Conservation (phyloP, 1,284 basidiomycete genomes). For the Cutaneotrichosporon curvatum region DNA sequence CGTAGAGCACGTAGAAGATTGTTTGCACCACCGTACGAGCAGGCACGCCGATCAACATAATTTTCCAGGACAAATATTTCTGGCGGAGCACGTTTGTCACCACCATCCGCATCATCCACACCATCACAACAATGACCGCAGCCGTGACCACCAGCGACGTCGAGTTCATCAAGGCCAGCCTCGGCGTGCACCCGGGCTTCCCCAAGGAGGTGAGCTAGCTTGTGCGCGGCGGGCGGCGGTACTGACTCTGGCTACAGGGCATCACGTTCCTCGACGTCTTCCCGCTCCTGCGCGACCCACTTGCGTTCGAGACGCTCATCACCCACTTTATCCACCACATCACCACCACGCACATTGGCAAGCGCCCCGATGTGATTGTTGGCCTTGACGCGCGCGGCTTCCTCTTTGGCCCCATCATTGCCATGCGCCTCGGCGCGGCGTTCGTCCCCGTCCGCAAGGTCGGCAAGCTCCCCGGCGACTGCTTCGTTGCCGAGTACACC, state of each 20-base stretch:
- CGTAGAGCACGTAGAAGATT: too few relatives aligned
- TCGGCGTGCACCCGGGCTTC: slow-evolving; percentile 69
- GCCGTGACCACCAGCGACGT: slow-evolving; percentile 51
- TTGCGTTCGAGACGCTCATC: slow-evolving; percentile 82
- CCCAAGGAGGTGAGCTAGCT: slow-evolving; percentile 65
- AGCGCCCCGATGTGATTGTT: slow-evolving; percentile 88
- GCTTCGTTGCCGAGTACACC: slow-evolving; percentile 68
- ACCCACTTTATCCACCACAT: slow-evolving; percentile 84
- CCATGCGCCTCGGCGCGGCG: slow-evolving; percentile 80
- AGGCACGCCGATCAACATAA: too few relatives aligned
- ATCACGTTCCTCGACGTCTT: slow-evolving; percentile 69
- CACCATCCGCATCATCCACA: too few relatives aligned
- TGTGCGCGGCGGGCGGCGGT: too few relatives aligned
- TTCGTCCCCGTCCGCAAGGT: slow-evolving; percentile 94
- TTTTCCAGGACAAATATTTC: too few relatives aligned
- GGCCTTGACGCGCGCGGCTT: slow-evolving; percentile 96
- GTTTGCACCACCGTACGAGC: too few relatives aligned
- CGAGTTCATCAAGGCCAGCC: slow-evolving; percentile 59
- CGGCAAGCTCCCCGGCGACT: slow-evolving; percentile 88
- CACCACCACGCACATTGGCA: slow-evolving; percentile 55
- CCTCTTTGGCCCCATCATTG: slow-evolving; percentile 87
- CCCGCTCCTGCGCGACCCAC: slow-evolving; percentile 73
- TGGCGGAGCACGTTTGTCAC: too few relatives aligned
- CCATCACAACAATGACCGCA: too few relatives aligned
- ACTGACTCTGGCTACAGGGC: slow-evolving; percentile 23